Evolutionary conservation across 2,329 filamentous ascomycete species (phyloP).

Genomic region (Fusarium mangiferae): DNA sequence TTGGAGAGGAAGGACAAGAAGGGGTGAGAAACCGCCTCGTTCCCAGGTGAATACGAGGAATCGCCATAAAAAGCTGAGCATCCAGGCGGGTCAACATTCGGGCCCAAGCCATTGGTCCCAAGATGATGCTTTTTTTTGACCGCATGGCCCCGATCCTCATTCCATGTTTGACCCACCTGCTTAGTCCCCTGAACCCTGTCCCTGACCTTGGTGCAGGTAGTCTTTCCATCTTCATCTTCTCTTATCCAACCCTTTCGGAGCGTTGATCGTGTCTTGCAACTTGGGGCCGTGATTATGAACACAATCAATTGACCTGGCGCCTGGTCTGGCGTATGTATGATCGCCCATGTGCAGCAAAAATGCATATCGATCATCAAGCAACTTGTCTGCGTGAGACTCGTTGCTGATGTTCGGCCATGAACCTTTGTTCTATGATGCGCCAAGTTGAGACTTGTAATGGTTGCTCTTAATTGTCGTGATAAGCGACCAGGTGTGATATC

Average conservation of each 20-base stretch:
- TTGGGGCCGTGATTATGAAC: not conserved
- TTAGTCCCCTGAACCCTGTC: conserved; percentile 39
- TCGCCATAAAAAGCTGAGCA: conserved; percentile 35
- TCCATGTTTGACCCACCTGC: conserved; percentile 26
- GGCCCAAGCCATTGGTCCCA: conserved; percentile 36
- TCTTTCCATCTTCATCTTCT: conserved; percentile 6
- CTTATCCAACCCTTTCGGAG: conserved; percentile 29
- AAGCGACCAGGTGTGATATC: conserved; percentile 7
- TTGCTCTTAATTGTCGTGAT: conserved; percentile 1
- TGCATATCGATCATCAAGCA: not conserved
- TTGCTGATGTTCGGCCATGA: not conserved
- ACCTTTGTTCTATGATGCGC: not conserved
- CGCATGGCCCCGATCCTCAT: conserved; percentile 24
- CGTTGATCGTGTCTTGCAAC: conserved; percentile 17
- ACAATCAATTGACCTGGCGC: not conserved
- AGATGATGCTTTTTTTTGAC: conserved; percentile 18
- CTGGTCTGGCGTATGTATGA: not conserved
- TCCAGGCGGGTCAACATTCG: conserved; percentile 34
- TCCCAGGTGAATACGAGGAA: conserved; percentile 39
- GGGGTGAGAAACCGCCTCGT: conserved; percentile 7
- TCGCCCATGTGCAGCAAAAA: not conserved
- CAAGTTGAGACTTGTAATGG: not conserved
- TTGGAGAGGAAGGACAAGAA: not conserved
- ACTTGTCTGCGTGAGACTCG: not conserved
- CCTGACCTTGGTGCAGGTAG: conserved; percentile 4